Percentiles rank a stretch among this genome's conserved stretches.
Conservation (phyloP, 1,284 basidiomycete species). For the Apiotrichum porosum region DNA sequence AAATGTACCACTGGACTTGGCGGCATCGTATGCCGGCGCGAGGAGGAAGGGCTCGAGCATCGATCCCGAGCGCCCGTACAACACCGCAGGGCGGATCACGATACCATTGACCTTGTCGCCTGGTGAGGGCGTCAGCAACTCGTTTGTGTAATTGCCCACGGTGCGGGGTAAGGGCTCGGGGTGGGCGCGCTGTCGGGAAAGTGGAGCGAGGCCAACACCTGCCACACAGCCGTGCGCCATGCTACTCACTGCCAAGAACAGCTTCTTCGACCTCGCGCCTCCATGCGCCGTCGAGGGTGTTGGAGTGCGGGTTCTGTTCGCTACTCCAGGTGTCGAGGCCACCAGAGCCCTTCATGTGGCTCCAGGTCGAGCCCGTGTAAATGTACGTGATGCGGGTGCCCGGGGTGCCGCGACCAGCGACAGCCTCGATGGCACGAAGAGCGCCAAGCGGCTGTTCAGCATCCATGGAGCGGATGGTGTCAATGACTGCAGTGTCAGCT, state of each 20-base stretch:
- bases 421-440: slow-evolving; percentile 22
- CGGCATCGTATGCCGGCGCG: slow-evolving; percentile 36
- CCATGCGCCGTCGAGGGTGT: slow-evolving; percentile 22
- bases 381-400: slow-evolving; percentile 54
- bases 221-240: too few relatives aligned
- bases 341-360: slow-evolving; percentile 44
- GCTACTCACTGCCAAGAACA: slow-evolving; percentile 31
- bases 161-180: neutral
- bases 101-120: slow-evolving; percentile 21
- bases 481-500: slow-evolving; percentile 35
- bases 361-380: slow-evolving; percentile 54
- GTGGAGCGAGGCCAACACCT: too few relatives aligned
- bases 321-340: slow-evolving; percentile 37
- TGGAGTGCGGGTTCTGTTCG: slow-evolving; percentile 25
- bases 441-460: slow-evolving; percentile 40
- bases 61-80: slow-evolving; percentile 47
- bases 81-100: slow-evolving; percentile 39
- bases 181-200: too few relatives aligned
- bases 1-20: slow-evolving; percentile 48
- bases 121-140: neutral
- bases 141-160: too few relatives aligned
- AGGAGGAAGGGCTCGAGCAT: slow-evolving; percentile 49
- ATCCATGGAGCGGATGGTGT: slow-evolving; percentile 43
- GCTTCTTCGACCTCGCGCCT: slow-evolving; percentile 31
- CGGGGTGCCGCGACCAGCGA: slow-evolving; percentile 23